Percentiles rank a stretch among this genome's conserved stretches.
These are phyloP conservation scores for Aspergillus neoniger DNA, from an alignment of 2,329 filamentous ascomycete genomes.

Conservation along the genomic window DNA sequence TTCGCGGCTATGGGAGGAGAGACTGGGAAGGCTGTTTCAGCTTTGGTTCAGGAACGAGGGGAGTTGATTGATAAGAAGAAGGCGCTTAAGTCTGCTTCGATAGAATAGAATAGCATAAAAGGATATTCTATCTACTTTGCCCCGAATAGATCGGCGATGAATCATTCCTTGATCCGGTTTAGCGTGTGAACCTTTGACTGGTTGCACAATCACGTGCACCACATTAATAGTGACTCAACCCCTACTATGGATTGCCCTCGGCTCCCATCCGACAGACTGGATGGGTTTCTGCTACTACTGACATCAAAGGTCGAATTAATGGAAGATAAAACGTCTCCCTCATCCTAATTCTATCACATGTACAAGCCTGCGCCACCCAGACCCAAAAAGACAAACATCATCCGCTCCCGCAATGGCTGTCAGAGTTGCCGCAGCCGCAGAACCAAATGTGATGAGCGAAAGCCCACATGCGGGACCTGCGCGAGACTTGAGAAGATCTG, in stretches of 20 bases:
- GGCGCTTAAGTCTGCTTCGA: neutral
- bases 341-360: neutral
- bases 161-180: too few species aligned
- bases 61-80: constrained; percentile 22
- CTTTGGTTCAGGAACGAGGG: constrained; percentile 38
- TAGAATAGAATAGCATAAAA: neutral
- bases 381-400: constrained; percentile 22
- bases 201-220: too few species aligned
- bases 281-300: too few species aligned
- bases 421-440: constrained; percentile 20
- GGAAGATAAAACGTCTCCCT: too few species aligned
- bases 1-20: constrained; percentile 52
- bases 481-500: constrained; percentile 22
- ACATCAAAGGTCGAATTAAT: too few species aligned
- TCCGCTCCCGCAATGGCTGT: constrained; percentile 25
- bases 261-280: too few species aligned
- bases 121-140: too few species aligned
- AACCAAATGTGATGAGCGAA: constrained; percentile 28
- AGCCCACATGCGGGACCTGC: constrained; percentile 28
- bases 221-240: too few species aligned
- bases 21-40: constrained; percentile 36
- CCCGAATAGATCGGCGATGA: too few species aligned
- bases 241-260: too few species aligned
- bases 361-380: constrained; percentile 22
- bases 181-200: too few species aligned